Evolutionary conservation across 768 basidiomycete species (phyloP), one percentile per base, ranked within the genome.

Genomic region (Leccinum subgranulosum): DNA sequence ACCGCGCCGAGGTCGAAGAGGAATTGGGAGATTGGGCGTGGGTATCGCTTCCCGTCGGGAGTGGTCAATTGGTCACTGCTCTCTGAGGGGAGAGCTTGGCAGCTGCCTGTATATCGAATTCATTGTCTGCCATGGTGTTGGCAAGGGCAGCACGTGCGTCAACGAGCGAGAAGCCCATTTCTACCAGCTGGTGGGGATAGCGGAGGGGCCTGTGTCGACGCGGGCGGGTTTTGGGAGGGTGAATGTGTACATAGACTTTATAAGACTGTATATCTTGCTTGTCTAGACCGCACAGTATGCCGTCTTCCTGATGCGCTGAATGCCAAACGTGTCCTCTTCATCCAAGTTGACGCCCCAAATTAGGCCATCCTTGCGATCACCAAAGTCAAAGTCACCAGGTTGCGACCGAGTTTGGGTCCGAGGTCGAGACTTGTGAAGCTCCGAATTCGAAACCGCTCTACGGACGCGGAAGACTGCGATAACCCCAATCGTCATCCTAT

Each of bases 141-240:
- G 83, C 80, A 1, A 98, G 82, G 0, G 95, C 94, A 19, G 79
- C 69, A 5, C 84, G 83, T 3, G 95, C 90, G 66, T 91, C 85
- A 19, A 81, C 72, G 21, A 88, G 78, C 0, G 90, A 84, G 75
- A 97, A 98, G 4, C 94, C 95, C 94, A 97, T 97, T 73, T 95
- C 93, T 27, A 96, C 89, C 31, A 98, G 83, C 69, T 93, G 89
- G 96, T 0, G 94, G 94, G 1, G 94, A 94, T 3, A 86, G 87
- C 0, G 41, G 21, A 21, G 21, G 51, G 29, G 1, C 28, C 27
- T 33, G 31, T 36, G 53, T 50, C 21, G 57, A 58, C 7, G 55
- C 34, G 14, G 50, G 19, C 50, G 55, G 53, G 28, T 58, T 60
- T 60, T 39, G 54, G 55, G 64, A 63, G 2, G 60, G 55, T 0